Base-by-base conservation (phyloP, 768 basidiomycete genomes). In the Russula ochroleuca region DNA sequence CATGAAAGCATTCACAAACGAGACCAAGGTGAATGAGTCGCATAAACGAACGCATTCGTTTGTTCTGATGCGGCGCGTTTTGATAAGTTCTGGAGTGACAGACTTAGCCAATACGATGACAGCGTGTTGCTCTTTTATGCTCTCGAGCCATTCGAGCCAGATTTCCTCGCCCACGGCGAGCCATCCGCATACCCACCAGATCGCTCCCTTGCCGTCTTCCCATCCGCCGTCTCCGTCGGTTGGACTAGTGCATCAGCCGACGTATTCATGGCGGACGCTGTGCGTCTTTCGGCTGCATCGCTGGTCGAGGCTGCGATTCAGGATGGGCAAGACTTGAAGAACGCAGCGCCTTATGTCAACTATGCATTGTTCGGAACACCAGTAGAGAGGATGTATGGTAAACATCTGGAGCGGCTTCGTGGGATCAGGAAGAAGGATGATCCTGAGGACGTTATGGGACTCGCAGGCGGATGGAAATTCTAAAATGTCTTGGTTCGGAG, bases 381-480 rank as follows among this genome's bases (percentile, higher is more conserved):
- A 0, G 57, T 85, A 23, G 72, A 77, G 57, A 63, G 70, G 11
- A 74, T 89, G 33, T 87, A 83, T 66, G 85, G 83, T 3, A 66
- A 49, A 3, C 82, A 85, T 62, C 53, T 88, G 3, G 69, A 70
- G 14, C 70, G 53, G 56, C 67, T 87, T 63, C 64, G 70, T 59
- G 64, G 57, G 13, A 70, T 86, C 17, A 83, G 81, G 69, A 68
- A 64, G 61, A 59, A 53, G 23, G 76, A 83, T 57, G 87, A 89
- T 71, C 86, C 86, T 0, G 56, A 73, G 10, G 78, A 83, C 68
- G 77, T 87, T 45, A 88, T 89, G 85, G 80, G 78, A 17, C 79
- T 86, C 19, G 78, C 86, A n/a, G 86, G 86, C 6, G 87, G 86
- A 8, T 87, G 80, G 72, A 87, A 85, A 72, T 47, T 67, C 28